Conservation (phyloP, 805 yeast species). For the Candida xiaguanensis region DNA sequence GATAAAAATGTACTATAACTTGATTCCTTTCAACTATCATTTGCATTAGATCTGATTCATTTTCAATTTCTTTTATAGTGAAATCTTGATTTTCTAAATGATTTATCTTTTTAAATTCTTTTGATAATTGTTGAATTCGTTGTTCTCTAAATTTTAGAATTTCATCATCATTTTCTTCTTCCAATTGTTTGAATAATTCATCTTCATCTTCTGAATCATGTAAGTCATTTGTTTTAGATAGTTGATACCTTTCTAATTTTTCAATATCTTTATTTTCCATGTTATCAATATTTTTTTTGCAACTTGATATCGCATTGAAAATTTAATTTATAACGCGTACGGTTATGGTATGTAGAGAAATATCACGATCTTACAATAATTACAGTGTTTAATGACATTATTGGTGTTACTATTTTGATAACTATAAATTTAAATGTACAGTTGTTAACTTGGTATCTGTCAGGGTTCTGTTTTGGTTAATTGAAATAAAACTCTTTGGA, state of each 20-base stretch:
- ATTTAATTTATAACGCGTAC: too few relatives aligned
- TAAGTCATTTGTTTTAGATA: conserved; percentile 38
- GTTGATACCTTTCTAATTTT: conserved; percentile 44
- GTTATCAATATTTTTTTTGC: neutral
- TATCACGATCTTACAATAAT: too few relatives aligned
- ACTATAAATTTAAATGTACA: too few relatives aligned
- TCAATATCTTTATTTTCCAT: conserved; percentile 33
- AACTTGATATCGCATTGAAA: too few relatives aligned
- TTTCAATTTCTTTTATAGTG: conserved; percentile 16
- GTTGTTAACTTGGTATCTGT: too few relatives aligned
- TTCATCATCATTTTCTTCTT: conserved; percentile 39
- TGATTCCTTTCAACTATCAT: conserved; percentile 39
- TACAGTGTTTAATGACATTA: too few relatives aligned
- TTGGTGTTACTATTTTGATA: too few relatives aligned
- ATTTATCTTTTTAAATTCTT: conserved; percentile 37
- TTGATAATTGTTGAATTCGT: conserved; percentile 54
- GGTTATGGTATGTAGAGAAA: too few relatives aligned
- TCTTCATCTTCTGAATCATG: conserved; percentile 28
- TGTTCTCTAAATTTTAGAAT: conserved; percentile 55
- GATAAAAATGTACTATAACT: conserved; percentile 61
- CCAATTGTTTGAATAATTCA: conserved; percentile 47
- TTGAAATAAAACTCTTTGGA: too few relatives aligned
- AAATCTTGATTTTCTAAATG: conserved; percentile 27
- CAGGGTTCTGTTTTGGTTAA: too few relatives aligned
- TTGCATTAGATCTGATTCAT: conserved; percentile 58